A percentile compares a stretch with the other conserved stretches of the same genome.
These are phyloP conservation scores for Dothistroma pini DNA, from an alignment of 2,329 filamentous ascomycete species.

Conservation along the genomic window DNA sequence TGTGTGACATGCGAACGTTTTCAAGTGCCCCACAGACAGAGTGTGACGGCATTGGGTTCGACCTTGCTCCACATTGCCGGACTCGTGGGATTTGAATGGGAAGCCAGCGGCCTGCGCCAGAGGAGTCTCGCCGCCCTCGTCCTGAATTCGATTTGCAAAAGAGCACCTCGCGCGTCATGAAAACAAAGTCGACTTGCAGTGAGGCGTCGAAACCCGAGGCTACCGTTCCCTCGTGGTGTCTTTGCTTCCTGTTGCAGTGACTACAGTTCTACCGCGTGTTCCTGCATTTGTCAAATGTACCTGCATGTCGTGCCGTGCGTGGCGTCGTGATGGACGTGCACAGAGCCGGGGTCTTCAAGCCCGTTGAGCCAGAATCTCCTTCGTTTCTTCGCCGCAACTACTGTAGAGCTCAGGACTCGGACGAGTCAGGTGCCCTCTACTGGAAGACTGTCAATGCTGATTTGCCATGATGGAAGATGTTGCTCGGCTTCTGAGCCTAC, in stretches of 20 bases:
- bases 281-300: constrained; percentile 10
- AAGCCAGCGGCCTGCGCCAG: background rate
- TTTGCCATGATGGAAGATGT: constrained; percentile 17
- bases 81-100: background rate
- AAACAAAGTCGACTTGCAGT: background rate
- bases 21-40: background rate
- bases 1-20: background rate
- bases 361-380: background rate
- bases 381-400: background rate
- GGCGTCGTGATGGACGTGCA: background rate
- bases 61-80: background rate
- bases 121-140: background rate
- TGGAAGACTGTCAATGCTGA: constrained; percentile 14
- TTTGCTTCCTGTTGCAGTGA: constrained; percentile 1
- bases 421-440: background rate
- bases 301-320: background rate
- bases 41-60: background rate
- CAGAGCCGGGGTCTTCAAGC: constrained; percentile 2
- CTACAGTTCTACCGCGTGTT: background rate
- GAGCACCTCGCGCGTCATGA: background rate
- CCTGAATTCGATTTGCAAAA: background rate
- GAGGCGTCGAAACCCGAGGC: background rate
- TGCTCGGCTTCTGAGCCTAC: background rate
- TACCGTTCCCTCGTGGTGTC: background rate
- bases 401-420: background rate